These are phyloP conservation scores for Dovyalis caffra DNA, from an alignment of 345 rosid species.

Conservation along the genomic window DNA sequence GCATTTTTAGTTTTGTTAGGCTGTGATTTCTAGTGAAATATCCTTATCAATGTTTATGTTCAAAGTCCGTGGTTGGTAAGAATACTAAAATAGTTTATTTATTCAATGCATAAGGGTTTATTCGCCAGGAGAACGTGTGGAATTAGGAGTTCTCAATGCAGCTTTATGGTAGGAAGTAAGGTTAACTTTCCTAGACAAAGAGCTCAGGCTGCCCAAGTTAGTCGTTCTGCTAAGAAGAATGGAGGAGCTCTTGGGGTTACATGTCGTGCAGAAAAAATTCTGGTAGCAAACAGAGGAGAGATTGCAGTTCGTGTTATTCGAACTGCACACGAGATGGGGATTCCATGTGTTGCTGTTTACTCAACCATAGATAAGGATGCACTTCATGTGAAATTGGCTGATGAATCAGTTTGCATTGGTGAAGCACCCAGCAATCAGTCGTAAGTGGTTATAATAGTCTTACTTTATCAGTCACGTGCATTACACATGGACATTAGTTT, in stretches of 20 bases:
- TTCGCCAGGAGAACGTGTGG: constrained; percentile 42
- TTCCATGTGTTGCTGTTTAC: constrained; percentile 97
- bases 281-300: constrained; percentile 95
- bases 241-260: constrained; percentile 57
- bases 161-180: constrained; percentile 48
- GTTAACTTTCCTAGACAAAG: constrained; percentile 54
- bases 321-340: constrained; percentile 95
- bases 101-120: constrained; percentile 43
- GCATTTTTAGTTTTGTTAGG: background rate
- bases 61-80: background rate
- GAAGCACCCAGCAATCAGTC: constrained; percentile 99
- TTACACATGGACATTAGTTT: background rate
- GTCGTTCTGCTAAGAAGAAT: constrained; percentile 32
- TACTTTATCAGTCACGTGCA: background rate
- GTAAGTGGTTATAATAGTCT: constrained; percentile 44
- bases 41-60: no score
- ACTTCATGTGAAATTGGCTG: constrained; percentile 92
- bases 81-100: background rate
- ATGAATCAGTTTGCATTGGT: constrained; percentile 94
- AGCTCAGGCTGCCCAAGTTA: constrained; percentile 34
- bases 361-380: constrained; percentile 96
- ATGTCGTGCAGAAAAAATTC: constrained; percentile 73
- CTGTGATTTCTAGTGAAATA: background rate
- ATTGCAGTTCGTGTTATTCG: constrained; percentile 94
- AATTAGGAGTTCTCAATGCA: constrained; percentile 62